phyloP scores from a whole-genome alignment of 805 yeast species.

The Hanseniaspora mollemarum region DNA sequence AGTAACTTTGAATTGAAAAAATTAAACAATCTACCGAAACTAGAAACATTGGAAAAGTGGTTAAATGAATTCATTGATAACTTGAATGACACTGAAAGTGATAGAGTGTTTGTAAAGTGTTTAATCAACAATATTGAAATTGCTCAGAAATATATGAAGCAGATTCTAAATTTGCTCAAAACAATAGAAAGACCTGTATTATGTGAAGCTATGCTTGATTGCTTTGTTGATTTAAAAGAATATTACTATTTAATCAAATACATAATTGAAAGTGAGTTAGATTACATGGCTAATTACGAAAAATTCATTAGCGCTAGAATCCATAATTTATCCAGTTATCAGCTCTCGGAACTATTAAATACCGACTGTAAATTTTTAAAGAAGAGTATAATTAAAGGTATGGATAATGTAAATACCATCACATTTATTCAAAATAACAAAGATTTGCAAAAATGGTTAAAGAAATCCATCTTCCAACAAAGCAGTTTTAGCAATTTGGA shows the following conservation, averaged over 20 bases:
- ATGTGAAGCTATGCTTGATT: conserved; percentile 1
- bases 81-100: neutral
- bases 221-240: conserved; percentile 15
- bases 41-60: conserved; percentile 5
- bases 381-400: conserved; percentile 13
- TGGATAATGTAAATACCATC: conserved; percentile 13
- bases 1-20: conserved; percentile 5
- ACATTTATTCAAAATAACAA: conserved; percentile 11
- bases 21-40: conserved; percentile 7
- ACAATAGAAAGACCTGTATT: neutral
- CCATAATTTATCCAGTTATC: conserved; percentile 10
- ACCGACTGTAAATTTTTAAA: neutral
- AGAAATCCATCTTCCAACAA: neutral
- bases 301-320: neutral
- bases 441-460: conserved; percentile 10
- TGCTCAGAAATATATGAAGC: conserved; percentile 10
- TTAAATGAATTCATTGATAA: neutral
- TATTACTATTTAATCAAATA: neutral
- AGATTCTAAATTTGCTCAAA: neutral
- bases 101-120: neutral
- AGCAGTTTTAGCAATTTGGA: neutral
- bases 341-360: neutral
- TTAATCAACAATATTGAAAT: conserved; percentile 12
- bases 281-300: neutral
- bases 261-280: neutral